Evolutionary conservation across 2,329 filamentous ascomycete species (phyloP), one percentile per base, ranked within the genome.

Genomic region (Camillea tinctor): DNA sequence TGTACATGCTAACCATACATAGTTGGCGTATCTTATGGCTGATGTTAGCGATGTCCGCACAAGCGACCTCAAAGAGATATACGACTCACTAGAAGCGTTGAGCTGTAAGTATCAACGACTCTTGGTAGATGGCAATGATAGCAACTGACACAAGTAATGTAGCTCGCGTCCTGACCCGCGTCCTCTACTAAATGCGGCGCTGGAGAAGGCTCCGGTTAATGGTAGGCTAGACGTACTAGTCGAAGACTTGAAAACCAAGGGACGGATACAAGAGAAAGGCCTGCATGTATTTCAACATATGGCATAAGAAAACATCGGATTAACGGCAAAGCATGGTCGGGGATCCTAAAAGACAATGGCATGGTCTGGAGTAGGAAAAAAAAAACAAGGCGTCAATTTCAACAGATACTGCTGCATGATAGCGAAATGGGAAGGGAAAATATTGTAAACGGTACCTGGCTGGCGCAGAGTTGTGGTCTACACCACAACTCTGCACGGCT

Each of bases 1-100:
- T 15, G 50, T 55, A 9, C 17, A 49, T 26, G 8, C 50, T 54
- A 55, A 59, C 57, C 59, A 52, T 57, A 5, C 59, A 15, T 68
- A 89, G 83, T 84, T 95, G 66, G 95, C 95, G 20, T 99, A 99
- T 75, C 82, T 99, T 64, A 97, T 99, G 93, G 95, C 95, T 7
- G 95, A 99, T 79, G 90, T 99, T 70, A 97, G 92, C 79, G 87
- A 90, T 64, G 92, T 98, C 68, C 87, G 90, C 71, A 84, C 86
- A 55, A 82, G 82, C 49, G 90, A 97, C 71, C 92, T 98, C 74
- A 93, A 92, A 78, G 88, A 92, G 62, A 87, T 99, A 57, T 92
- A 90, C 67, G 89, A 94, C 68, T 88, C 84, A 70, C 82, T 99
- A 48, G 93, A 98, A 75, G 85, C 84, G 60, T 82, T 97, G 64